A percentile compares a stretch with the other conserved stretches of the same genome.
phyloP scores from a whole-genome alignment of 2,329 filamentous ascomycete species.

The Alternaria brassicae region DNA sequence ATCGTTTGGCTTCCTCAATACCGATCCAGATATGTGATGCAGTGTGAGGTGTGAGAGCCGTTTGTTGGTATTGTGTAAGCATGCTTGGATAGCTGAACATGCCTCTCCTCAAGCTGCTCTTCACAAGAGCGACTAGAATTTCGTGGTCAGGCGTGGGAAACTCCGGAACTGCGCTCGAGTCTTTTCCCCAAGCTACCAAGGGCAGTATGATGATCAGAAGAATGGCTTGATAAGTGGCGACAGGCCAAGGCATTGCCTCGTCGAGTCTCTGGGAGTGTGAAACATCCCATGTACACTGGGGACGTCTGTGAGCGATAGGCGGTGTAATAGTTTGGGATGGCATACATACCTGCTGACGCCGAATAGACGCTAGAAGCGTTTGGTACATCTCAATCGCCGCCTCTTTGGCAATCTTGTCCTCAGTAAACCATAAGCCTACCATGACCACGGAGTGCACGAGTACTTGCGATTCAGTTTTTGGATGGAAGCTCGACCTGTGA shows the following conservation, averaged over 20 bases:
- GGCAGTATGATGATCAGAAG: neutral
- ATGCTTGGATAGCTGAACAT: neutral
- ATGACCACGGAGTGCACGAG: neutral
- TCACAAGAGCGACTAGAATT: neutral
- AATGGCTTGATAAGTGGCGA: neutral
- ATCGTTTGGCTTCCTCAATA: neutral
- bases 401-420: neutral
- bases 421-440: neutral
- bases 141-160: neutral
- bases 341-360: neutral
- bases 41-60: neutral
- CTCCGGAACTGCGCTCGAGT: neutral
- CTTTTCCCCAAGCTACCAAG: neutral
- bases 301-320: neutral
- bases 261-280: neutral
- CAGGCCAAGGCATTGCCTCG: neutral
- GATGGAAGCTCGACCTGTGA: neutral
- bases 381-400: neutral
- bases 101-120: neutral
- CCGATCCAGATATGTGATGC: neutral
- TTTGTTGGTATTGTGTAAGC: neutral
- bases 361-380: neutral
- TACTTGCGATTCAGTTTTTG: neutral
- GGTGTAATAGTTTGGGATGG: rapidly evolving
- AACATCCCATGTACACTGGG: neutral